Evolutionary conservation across 768 basidiomycete species (phyloP).

Genomic region (Lactarius trivialis): DNA sequence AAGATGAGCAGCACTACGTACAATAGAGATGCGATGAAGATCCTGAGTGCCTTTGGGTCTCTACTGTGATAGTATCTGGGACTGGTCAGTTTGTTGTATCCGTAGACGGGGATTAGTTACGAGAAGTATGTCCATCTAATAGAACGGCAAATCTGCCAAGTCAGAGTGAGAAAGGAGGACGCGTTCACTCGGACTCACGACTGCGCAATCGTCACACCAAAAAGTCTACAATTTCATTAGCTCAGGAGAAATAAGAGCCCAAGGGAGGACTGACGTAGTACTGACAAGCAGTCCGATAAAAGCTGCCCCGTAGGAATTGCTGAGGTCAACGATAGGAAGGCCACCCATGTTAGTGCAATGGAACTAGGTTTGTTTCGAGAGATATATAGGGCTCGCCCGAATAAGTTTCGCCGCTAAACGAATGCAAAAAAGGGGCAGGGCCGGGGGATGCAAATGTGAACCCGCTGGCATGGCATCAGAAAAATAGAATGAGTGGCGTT

Average conservation of each 20-base stretch:
- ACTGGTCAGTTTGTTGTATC: not conserved
- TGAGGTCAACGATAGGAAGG: not conserved
- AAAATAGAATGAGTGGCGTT: no score
- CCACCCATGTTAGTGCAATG: not conserved
- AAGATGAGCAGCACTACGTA: not conserved
- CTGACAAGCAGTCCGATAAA: constrained; percentile 6
- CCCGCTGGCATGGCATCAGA: no score
- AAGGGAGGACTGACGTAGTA: not conserved
- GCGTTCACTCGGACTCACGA: not conserved
- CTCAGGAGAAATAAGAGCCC: not conserved
- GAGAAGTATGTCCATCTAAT: constrained; percentile 2
- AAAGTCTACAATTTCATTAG: not conserved
- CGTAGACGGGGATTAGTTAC: not conserved
- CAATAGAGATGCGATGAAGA: not conserved
- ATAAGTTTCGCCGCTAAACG: no score
- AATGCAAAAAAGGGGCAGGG: no score
- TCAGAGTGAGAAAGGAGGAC: not conserved
- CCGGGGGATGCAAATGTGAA: no score
- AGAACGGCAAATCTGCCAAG: not conserved
- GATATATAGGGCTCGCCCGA: no score
- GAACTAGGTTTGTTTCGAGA: no score
- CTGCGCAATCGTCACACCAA: constrained; percentile 3
- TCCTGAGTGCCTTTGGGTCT: not conserved
- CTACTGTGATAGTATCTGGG: not conserved
- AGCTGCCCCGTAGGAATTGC: not conserved